phyloP scores from a whole-genome alignment of 306 rosid genomes.

The Ceratonia siliqua region DNA sequence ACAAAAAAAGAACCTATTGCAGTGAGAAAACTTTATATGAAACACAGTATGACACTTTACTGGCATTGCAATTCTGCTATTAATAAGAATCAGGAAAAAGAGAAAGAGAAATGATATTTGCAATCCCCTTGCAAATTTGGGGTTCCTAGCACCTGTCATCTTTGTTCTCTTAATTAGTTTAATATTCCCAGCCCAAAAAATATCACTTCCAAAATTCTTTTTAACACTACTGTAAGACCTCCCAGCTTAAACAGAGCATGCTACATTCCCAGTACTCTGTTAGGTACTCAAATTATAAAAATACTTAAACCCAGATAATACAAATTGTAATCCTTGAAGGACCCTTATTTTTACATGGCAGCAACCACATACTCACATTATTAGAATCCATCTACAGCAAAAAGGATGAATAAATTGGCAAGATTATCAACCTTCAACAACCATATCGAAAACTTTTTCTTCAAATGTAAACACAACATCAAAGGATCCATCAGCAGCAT shows the following conservation, averaged over 20 bases:
- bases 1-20: not conserved
- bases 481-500: conserved; percentile 79
- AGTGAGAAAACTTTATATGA: not conserved
- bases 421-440: conserved; percentile 70
- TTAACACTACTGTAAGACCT: not conserved
- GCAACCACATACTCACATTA: not conserved
- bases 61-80: conserved; percentile 20
- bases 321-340: not conserved
- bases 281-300: not conserved
- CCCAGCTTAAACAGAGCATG: conserved; percentile 4
- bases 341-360: not conserved
- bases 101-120: conserved; percentile 2
- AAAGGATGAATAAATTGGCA: conserved; percentile 14
- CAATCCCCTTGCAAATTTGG: conserved; percentile 1
- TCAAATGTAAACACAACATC: conserved; percentile 85
- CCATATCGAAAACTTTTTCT: conserved; percentile 95
- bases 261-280: not conserved
- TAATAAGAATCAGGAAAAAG: not conserved
- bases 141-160: not conserved
- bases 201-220: conserved; percentile 1
- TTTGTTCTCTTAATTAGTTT: not conserved
- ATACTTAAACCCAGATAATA: not conserved
- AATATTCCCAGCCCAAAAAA: not conserved
- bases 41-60: not conserved
- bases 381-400: not conserved